Conservation (phyloP, 495 filamentous ascomycete genomes). For the Pyrenopolyporus hunteri region DNA sequence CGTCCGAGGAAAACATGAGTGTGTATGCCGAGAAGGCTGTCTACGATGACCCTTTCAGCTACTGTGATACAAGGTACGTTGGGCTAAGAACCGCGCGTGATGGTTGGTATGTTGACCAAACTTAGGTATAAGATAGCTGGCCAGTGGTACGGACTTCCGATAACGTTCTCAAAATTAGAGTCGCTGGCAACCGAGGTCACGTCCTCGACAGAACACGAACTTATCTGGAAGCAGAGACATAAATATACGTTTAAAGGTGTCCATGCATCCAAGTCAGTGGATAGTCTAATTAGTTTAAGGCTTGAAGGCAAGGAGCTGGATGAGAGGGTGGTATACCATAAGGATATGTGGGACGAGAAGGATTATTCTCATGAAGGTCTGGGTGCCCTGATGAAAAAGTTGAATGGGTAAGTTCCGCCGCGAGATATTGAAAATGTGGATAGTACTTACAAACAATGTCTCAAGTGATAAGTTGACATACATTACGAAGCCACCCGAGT, state of each 20-base stretch:
- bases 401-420: conserved; percentile 46
- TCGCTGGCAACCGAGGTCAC: conserved; percentile 52
- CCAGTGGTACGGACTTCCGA: conserved; percentile 59
- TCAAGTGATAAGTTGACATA: conserved; percentile 48
- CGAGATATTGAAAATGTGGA: neutral
- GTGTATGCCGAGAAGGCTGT: conserved; percentile 54
- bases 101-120: neutral
- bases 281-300: conserved; percentile 49
- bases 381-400: conserved; percentile 54
- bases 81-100: neutral
- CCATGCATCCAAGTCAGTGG: conserved; percentile 46
- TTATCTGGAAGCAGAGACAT: conserved; percentile 54
- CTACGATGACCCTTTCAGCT: conserved; percentile 59
- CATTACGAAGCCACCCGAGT: conserved; percentile 45
- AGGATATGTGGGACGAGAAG: conserved; percentile 61
- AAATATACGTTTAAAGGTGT: conserved; percentile 51
- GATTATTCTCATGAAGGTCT: conserved; percentile 58
- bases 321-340: conserved; percentile 56
- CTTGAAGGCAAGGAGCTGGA: conserved; percentile 44
- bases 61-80: conserved; percentile 53
- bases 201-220: conserved; percentile 38
- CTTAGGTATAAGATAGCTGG: conserved; percentile 50
- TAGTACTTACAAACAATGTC: neutral
- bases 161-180: conserved; percentile 46
- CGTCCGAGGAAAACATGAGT: conserved; percentile 54